phyloP scores from a whole-genome alignment of 306 rosid species.

The Senna tora region DNA sequence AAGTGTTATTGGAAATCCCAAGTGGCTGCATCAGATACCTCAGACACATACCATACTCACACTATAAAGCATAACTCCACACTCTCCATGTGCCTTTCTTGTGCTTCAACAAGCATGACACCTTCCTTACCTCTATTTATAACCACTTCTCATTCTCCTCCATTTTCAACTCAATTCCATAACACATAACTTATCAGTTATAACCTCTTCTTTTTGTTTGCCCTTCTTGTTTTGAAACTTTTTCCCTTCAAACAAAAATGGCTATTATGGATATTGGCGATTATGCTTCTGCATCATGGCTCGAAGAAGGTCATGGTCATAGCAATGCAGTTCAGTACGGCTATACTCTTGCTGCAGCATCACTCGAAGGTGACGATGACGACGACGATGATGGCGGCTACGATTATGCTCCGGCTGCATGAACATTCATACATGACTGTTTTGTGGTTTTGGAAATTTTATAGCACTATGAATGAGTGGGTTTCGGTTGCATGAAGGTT shows the following conservation, averaged over 20 bases:
- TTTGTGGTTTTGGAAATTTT: background rate
- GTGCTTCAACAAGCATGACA: background rate
- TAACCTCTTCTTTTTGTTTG: background rate
- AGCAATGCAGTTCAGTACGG: constrained; percentile 27
- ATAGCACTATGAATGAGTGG: background rate
- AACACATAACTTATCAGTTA: no score
- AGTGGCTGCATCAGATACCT: background rate
- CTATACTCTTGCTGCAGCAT: constrained; percentile 43
- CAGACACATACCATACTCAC: background rate
- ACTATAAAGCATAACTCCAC: background rate
- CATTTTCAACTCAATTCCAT: background rate
- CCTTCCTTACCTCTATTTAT: background rate
- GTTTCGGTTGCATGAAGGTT: background rate
- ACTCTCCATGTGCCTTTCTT: constrained; percentile 25
- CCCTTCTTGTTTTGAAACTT: background rate
- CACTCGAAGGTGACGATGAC: constrained; percentile 38
- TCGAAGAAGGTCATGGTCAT: constrained; percentile 19
- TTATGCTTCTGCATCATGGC: background rate
- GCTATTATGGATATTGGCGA: background rate
- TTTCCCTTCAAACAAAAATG: background rate
- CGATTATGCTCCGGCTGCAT: constrained; percentile 49
- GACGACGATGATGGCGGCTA: constrained; percentile 33
- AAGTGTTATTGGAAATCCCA: background rate
- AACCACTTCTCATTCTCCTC: background rate
- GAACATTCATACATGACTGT: background rate